A percentile compares a stretch with the other conserved stretches of the same genome.
Evolutionary conservation across 2,329 filamentous ascomycete species (phyloP).

Genomic region (Cladosporium phlei): DNA sequence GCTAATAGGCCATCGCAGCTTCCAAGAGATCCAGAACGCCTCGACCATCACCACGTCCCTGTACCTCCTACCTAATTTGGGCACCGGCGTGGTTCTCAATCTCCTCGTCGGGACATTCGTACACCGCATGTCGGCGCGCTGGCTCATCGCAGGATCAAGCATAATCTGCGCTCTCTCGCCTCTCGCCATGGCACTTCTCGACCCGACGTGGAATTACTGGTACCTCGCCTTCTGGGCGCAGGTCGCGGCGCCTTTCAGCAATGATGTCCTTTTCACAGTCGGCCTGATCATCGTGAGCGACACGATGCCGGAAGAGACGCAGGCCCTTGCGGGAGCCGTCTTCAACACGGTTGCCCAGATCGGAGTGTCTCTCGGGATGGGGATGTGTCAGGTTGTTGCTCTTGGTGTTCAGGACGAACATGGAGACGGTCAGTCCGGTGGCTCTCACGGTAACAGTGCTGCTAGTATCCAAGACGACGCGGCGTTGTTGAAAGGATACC

Average conservation of each 20-base stretch:
- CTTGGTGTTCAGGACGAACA: neutral
- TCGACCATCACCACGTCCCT: constrained; percentile 28
- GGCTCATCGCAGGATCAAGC: constrained; percentile 19
- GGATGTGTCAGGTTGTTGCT: constrained; percentile 4
- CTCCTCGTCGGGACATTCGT: constrained; percentile 37
- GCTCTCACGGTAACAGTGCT: neutral
- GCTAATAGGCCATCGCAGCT: constrained; percentile 27
- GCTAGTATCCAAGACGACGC: neutral
- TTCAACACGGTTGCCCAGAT: constrained; percentile 44
- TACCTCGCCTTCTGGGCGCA: constrained; percentile 11
- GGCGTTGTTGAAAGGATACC: constrained; percentile 35
- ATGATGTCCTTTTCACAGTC: constrained; percentile 8
- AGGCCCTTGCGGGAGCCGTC: constrained; percentile 43
- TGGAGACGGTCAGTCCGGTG: neutral
- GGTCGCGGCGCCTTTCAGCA: constrained; percentile 14
- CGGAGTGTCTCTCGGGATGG: constrained; percentile 38
- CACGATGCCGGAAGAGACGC: constrained; percentile 35
- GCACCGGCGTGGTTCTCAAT: constrained; percentile 39
- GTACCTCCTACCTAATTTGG: constrained; percentile 39
- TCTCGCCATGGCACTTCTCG: constrained; percentile 10
- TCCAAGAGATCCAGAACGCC: constrained; percentile 37
- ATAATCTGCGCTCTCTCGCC: constrained; percentile 14
- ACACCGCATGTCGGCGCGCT: constrained; percentile 22
- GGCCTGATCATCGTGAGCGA: constrained; percentile 5
- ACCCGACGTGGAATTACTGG: constrained; percentile 13